A percentile compares a stretch with the other conserved stretches of the same genome.
These are phyloP conservation scores for Carpinus fangiana DNA, from an alignment of 306 rosid genomes.

Conservation along the genomic window DNA sequence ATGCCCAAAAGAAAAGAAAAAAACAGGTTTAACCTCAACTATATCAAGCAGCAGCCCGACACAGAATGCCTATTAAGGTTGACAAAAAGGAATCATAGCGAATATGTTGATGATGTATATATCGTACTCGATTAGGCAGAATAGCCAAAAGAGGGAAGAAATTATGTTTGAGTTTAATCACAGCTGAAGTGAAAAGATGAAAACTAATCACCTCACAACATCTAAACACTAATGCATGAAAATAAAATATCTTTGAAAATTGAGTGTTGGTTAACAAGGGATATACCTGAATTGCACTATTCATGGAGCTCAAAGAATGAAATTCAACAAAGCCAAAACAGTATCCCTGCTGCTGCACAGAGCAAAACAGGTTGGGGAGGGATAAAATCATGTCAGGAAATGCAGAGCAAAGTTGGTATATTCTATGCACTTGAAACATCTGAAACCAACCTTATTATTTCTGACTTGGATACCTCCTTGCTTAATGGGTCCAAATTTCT, in stretches of 20 bases:
- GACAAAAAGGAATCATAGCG: constrained; percentile 1
- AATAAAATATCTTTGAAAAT: constrained; percentile 8
- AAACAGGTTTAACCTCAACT: constrained; percentile 12
- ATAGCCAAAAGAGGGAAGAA: not conserved
- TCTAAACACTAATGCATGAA: not conserved
- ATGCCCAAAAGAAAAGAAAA: not conserved
- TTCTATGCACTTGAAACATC: constrained; percentile 12
- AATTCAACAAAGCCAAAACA: constrained; percentile 87
- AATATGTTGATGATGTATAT: not conserved
- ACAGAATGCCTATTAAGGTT: constrained; percentile 1
- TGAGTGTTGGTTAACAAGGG: constrained; percentile 15
- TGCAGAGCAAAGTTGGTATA: constrained; percentile 1
- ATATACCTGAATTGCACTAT: constrained; percentile 63
- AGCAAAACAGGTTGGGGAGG: constrained; percentile 13
- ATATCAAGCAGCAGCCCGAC: not conserved
- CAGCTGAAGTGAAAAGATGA: not conserved
- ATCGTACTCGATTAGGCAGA: constrained; percentile 1
- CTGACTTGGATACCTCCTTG: constrained; percentile 75
- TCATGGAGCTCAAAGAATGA: constrained; percentile 54
- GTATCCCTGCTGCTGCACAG: constrained; percentile 67
- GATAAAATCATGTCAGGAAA: constrained; percentile 25
- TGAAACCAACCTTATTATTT: constrained; percentile 54
- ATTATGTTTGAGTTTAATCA: not conserved
- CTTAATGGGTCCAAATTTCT: constrained; percentile 74
- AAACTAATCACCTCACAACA: not conserved